Evolutionary conservation across 345 rosid genomes (phyloP).

Genomic region (Salix suchowensis): DNA sequence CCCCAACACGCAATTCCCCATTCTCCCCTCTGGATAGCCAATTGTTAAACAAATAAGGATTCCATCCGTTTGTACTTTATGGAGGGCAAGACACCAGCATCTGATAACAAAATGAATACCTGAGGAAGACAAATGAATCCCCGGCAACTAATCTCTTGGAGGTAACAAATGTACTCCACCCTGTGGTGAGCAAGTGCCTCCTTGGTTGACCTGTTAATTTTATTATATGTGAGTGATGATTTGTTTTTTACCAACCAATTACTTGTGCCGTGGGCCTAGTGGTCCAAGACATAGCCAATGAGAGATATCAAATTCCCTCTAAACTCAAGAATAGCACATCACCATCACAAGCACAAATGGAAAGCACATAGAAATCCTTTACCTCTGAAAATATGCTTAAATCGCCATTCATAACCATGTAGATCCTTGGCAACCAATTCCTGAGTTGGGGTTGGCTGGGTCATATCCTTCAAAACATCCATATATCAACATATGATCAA

Average conservation of each 20-base stretch:
- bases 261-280: background rate
- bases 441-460: conserved; percentile 80
- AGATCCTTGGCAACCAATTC: conserved; percentile 88
- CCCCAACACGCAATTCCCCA: conserved; percentile 76
- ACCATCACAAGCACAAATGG: background rate
- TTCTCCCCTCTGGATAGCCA: conserved; percentile 51
- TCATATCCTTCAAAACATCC: conserved; percentile 62
- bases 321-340: background rate
- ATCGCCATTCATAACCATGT: conserved; percentile 90
- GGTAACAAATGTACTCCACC: conserved; percentile 94
- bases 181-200: conserved; percentile 91
- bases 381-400: conserved; percentile 97
- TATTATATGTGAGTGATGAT: background rate
- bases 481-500: background rate
- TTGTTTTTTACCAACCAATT: background rate
- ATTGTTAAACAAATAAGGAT: background rate
- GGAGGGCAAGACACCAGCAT: background rate
- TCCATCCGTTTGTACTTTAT: background rate
- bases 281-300: background rate
- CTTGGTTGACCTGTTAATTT: conserved; percentile 71
- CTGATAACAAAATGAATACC: conserved; percentile 36
- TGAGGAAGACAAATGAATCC: conserved; percentile 82
- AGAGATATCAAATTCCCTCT: background rate
- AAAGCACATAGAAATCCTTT: background rate
- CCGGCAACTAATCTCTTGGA: conserved; percentile 89